Base-by-base conservation (phyloP, 2,329 filamentous ascomycete species). In the Helicocarpus griseus region DNA sequence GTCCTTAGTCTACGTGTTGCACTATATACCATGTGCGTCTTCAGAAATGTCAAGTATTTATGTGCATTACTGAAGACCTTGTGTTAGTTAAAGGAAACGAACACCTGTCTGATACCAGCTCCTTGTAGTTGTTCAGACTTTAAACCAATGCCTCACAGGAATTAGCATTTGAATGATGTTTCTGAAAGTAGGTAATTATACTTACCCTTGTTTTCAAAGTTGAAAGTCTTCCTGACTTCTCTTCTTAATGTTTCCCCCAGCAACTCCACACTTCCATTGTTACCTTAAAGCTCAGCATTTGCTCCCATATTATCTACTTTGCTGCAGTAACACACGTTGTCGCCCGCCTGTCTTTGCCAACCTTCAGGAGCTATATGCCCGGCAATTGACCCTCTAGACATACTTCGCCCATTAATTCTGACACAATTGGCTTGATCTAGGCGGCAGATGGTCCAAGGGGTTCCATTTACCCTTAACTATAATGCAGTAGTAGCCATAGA, bases 31-130 rank as follows among this genome's bases (percentile, higher is more conserved):
- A 97, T 59, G 96, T 93, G 49, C 90, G 80, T 72, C 95, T 95
- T 87, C 90, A 95, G 47, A 95, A 73, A 61, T 83, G 87, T 64
- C 89, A 86, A 62, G 86, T 85, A 49, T 80, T 77, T 2, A 73
- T 69, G 36, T 86, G 79, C 79, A 95, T 88, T 59, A 80, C 83
- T 9, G 87, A 89, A 53, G 83, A 85, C n/a, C n/a, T n/a, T n/a
- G n/a, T 29, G 79, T 79, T 2, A 89, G 89, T 61, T 95, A 87
- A 56, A 90, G 86, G 68, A 95, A 87, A 38, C 90, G 90, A 35
- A 96, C 88, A 17, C 91, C 91, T 87, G 96, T 95, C 91, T 90
- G 96, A 65, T 96, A 90, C 87, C 91, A 96, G 45, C 90, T 95
- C 91, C 69, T 96, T 96, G 65, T 95, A 89, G 66, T 96, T 90